Evolutionary conservation across 2,329 filamentous ascomycete genomes (phyloP).

Genomic region (Aspergillus cejpii): DNA sequence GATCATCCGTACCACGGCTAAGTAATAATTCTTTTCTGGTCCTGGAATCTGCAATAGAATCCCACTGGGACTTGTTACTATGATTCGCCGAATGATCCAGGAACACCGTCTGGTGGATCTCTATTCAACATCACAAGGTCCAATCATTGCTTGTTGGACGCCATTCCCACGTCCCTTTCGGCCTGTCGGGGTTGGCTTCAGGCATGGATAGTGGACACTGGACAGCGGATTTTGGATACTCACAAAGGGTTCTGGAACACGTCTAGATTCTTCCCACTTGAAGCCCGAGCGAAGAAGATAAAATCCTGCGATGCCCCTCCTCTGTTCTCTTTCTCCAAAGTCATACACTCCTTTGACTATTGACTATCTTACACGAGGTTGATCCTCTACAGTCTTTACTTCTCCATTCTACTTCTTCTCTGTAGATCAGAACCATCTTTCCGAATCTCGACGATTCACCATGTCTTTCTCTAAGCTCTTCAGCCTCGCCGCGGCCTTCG

Average conservation of each 20-base stretch:
- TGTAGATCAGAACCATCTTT: not conserved
- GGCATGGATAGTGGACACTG: too few species aligned
- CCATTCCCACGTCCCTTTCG: not conserved
- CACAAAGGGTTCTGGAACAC: not conserved
- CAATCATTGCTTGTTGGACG: not conserved
- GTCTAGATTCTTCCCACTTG: not conserved
- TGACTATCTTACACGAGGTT: not conserved
- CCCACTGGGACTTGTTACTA: not conserved
- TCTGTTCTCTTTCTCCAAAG: not conserved
- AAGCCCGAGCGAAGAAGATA: too few species aligned
- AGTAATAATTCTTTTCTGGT: not conserved
- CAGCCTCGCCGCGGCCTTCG: constrained; percentile 6
- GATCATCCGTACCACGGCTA: not conserved
- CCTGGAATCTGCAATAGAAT: not conserved
- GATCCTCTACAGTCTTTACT: not conserved
- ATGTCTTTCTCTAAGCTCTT: constrained; percentile 12
- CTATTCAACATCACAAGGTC: not conserved
- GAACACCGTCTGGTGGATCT: not conserved
- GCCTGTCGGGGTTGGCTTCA: too few species aligned
- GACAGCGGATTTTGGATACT: not conserved
- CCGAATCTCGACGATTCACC: not conserved
- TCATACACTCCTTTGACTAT: not conserved
- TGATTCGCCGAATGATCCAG: not conserved
- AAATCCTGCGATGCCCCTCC: not conserved
- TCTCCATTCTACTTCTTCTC: not conserved